A percentile compares a stretch with the other conserved stretches of the same genome.
Evolutionary conservation across 495 filamentous ascomycete genomes (phyloP).

Genomic region (Podospora pseudoanserina): DNA sequence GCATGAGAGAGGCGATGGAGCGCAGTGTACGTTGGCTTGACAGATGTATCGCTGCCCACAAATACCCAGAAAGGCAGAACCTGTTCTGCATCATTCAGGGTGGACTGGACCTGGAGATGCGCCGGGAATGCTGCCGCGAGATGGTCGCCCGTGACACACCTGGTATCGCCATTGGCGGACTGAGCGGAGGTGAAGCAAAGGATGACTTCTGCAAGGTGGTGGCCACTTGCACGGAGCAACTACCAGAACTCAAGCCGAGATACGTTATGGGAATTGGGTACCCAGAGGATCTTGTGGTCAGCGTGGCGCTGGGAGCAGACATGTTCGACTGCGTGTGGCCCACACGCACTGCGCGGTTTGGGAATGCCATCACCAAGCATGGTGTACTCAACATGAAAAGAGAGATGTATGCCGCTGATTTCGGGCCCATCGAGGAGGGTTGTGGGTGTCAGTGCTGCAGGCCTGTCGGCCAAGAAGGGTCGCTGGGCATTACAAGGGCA

Average conservation of each 20-base stretch:
- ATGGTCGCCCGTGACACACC: constrained; percentile 93
- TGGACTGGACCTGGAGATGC: constrained; percentile 85
- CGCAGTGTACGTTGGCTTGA: constrained; percentile 98
- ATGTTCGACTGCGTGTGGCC: constrained; percentile 99
- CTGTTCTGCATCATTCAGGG: constrained; percentile 99
- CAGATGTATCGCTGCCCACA: constrained; percentile 88
- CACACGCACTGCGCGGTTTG: constrained; percentile 91
- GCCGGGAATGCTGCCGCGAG: constrained; percentile 75
- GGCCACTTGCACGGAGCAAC: constrained; percentile 73
- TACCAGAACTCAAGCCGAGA: constrained; percentile 87
- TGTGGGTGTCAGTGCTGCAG: constrained; percentile 79
- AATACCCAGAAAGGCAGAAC: constrained; percentile 77
- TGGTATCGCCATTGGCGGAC: constrained; percentile 91
- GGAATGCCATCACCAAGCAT: constrained; percentile 79
- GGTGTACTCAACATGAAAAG: constrained; percentile 82
- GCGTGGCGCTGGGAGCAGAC: constrained; percentile 87
- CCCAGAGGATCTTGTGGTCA: constrained; percentile 90
- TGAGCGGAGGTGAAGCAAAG: constrained; percentile 76
- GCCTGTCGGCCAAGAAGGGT: constrained; percentile 56
- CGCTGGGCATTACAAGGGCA: constrained; percentile 79
- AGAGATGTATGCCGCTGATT: constrained; percentile 71
- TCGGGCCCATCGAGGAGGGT: constrained; percentile 72
- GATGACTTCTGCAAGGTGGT: constrained; percentile 63
- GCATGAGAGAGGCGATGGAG: constrained; percentile 93
- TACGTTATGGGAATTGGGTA: constrained; percentile 99